phyloP scores from a whole-genome alignment of 148 eudicot genomes.

The Camellia lanceoleosa region DNA sequence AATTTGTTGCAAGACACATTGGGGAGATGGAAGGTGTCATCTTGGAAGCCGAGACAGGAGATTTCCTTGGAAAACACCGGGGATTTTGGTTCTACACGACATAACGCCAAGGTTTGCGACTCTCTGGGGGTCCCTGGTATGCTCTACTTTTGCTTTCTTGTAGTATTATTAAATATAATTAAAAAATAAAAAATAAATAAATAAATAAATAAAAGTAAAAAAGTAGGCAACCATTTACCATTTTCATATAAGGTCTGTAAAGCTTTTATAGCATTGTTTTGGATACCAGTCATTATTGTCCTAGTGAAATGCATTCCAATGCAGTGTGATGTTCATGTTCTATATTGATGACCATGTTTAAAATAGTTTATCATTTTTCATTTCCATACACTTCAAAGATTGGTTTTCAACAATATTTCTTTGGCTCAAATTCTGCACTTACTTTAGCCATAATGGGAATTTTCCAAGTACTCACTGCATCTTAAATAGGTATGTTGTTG shows the following conservation, averaged over 20 bases:
- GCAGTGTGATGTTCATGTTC: background rate
- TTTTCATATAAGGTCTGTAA: no score
- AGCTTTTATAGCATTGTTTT: background rate
- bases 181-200: no score
- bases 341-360: background rate
- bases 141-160: background rate
- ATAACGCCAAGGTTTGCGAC: slow-evolving; percentile 93
- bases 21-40: slow-evolving; percentile 91
- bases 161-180: background rate
- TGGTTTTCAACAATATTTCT: background rate
- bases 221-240: background rate
- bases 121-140: slow-evolving; percentile 99
- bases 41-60: slow-evolving; percentile 96
- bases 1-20: slow-evolving; percentile 91
- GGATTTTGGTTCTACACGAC: slow-evolving; percentile 98
- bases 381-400: background rate
- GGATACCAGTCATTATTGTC: background rate
- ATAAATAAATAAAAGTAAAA: no score
- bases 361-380: background rate
- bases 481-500: slow-evolving; percentile 81
- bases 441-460: background rate
- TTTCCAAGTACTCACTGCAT: background rate
- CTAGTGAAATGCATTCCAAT: background rate
- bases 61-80: slow-evolving; percentile 79
- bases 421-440: background rate